Percentiles rank a stretch among this genome's conserved stretches.
These are phyloP conservation scores for Candida oleophila DNA, from an alignment of 805 yeast genomes.

Conservation along the genomic window DNA sequence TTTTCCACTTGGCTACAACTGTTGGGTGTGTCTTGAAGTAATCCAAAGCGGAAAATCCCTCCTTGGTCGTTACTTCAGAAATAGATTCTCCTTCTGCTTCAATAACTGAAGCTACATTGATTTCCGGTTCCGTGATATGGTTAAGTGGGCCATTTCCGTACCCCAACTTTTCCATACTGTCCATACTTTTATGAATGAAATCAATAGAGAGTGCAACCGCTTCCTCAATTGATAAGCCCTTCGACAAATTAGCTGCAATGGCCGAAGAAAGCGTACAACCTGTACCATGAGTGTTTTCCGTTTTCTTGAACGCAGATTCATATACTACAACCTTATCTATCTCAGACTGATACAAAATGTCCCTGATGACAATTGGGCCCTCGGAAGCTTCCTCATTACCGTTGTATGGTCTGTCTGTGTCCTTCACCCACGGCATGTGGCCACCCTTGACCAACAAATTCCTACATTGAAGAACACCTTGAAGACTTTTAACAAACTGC, in stretches of 20 bases:
- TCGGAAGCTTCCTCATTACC: conserved; percentile 20
- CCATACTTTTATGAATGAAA: conserved; percentile 66
- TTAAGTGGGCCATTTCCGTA: conserved; percentile 74
- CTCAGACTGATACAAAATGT: conserved; percentile 50
- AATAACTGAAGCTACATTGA: conserved; percentile 2
- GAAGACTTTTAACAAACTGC: conserved; percentile 23
- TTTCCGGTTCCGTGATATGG: conserved; percentile 48
- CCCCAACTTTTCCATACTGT: conserved; percentile 44
- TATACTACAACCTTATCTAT: conserved; percentile 38
- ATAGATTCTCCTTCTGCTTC: conserved; percentile 5
- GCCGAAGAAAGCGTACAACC: conserved; percentile 87
- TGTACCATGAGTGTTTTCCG: conserved; percentile 78
- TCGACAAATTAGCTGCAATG: conserved; percentile 73
- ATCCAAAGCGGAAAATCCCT: conserved; percentile 23
- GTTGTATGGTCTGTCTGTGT: conserved; percentile 15
- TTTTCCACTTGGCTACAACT: conserved; percentile 55
- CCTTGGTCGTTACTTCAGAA: not conserved
- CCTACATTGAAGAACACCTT: conserved; percentile 34
- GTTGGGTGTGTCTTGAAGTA: conserved; percentile 56
- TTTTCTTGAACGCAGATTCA: conserved; percentile 43
- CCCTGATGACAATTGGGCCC: conserved; percentile 33
- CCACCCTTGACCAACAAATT: conserved; percentile 80
- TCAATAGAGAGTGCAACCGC: conserved; percentile 59
- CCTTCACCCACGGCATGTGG: conserved; percentile 51
- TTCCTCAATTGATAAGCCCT: conserved; percentile 42